A percentile compares a stretch with the other conserved stretches of the same genome.
phyloP scores from a whole-genome alignment of 257 asterid genomes.

The Solanum chilense region DNA sequence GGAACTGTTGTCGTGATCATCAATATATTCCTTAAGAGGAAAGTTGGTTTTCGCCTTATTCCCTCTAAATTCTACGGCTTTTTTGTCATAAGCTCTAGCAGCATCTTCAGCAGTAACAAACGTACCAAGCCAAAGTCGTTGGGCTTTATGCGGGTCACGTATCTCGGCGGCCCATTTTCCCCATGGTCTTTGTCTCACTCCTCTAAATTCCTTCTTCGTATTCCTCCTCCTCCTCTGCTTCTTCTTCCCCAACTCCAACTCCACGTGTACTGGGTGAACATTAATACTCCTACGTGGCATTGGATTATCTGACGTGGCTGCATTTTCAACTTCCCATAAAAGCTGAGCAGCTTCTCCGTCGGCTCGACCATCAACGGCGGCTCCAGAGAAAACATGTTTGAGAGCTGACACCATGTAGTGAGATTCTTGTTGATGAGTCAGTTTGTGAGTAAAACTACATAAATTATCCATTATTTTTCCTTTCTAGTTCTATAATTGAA shows the following conservation, averaged over 20 bases:
- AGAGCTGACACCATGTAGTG: constrained; percentile 11
- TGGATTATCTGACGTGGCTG: background rate
- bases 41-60: constrained; percentile 9
- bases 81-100: constrained; percentile 17
- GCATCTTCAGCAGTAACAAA: constrained; percentile 12
- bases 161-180: constrained; percentile 19
- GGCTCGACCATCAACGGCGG: background rate
- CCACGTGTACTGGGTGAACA: background rate
- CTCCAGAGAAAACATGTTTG: constrained; percentile 5
- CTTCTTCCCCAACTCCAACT: background rate
- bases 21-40: background rate
- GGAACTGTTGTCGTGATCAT: too few species aligned
- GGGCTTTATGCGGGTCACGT: background rate
- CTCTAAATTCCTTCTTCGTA: constrained; percentile 4
- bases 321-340: background rate
- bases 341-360: background rate
- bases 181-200: constrained; percentile 3
- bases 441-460: background rate
- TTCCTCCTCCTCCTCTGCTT: background rate
- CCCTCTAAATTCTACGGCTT: constrained; percentile 10
- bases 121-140: constrained; percentile 14
- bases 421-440: background rate
- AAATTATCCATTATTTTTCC: background rate
- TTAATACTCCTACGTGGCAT: background rate
- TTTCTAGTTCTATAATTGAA: background rate